Percentiles rank a stretch among this genome's conserved stretches.
phyloP scores from a whole-genome alignment of 345 rosid genomes.

The Jatropha curcas region DNA sequence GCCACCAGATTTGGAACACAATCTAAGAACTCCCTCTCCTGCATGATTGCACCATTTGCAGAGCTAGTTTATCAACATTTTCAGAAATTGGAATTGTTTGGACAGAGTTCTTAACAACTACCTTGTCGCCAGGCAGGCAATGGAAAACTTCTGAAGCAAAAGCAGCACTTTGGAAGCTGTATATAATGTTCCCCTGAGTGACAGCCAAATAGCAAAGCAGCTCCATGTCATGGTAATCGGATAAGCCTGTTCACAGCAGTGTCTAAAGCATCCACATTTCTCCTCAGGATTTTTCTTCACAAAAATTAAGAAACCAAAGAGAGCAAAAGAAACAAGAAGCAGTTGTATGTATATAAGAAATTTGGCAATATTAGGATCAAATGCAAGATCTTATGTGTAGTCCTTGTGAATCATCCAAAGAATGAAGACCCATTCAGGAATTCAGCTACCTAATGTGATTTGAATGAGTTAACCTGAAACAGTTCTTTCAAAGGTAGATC shows the following conservation, averaged over 20 bases:
- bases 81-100: neutral
- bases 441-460: neutral
- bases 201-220: neutral
- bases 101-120: neutral
- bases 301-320: constrained; percentile 41
- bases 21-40: neutral
- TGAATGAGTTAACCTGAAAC: neutral
- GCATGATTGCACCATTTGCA: neutral
- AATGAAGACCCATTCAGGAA: neutral
- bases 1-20: neutral
- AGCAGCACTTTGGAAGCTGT: neutral
- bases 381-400: neutral
- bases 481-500: neutral
- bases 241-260: constrained; percentile 72
- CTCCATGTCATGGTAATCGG: constrained; percentile 41
- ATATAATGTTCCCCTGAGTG: neutral
- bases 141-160: neutral
- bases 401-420: neutral
- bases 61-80: neutral
- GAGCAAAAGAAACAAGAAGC: neutral
- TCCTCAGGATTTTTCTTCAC: constrained; percentile 69
- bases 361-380: neutral
- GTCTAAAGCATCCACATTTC: constrained; percentile 81
- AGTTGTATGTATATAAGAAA: neutral
- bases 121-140: neutral